Percentiles rank a stretch among this genome's conserved stretches.
Evolutionary conservation across 495 filamentous ascomycete species (phyloP).

Genomic region (Penicillium egyptiacum): DNA sequence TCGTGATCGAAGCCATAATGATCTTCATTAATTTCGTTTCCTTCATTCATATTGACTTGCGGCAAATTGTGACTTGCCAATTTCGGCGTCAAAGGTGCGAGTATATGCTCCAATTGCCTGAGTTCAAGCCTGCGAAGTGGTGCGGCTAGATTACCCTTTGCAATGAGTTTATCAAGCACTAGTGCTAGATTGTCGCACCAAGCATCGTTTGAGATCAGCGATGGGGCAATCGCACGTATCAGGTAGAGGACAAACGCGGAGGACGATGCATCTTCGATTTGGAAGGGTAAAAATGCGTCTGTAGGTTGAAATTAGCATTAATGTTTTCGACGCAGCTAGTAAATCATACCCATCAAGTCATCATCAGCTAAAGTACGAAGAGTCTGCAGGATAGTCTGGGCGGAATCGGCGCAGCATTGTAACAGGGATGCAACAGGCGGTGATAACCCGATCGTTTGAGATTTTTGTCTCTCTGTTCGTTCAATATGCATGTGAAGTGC

Average conservation of each 20-base stretch:
- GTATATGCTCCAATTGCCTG: conserved; percentile 27
- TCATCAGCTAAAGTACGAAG: conserved; percentile 33
- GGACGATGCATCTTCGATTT: conserved; percentile 36
- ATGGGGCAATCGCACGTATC: conserved; percentile 30
- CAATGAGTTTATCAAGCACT: conserved; percentile 28
- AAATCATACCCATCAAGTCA: conserved; percentile 30
- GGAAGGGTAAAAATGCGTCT: conserved; percentile 37
- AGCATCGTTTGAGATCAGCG: conserved; percentile 21
- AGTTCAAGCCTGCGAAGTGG: conserved; percentile 29
- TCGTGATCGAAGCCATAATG: conserved; percentile 25
- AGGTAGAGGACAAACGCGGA: conserved; percentile 35
- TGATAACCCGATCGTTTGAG: conserved; percentile 21
- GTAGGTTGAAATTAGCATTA: neutral
- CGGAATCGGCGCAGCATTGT: conserved; percentile 35
- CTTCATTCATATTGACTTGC: neutral
- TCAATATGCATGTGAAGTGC: conserved; percentile 35
- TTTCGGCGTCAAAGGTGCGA: conserved; percentile 31
- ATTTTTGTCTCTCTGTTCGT: conserved; percentile 22
- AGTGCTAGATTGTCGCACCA: conserved; percentile 31
- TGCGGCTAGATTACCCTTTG: conserved; percentile 31
- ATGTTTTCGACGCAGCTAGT: neutral
- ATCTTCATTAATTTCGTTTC: conserved; percentile 14
- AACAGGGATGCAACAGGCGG: conserved; percentile 31
- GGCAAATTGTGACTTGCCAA: conserved; percentile 6
- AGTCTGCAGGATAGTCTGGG: conserved; percentile 35